Evolutionary conservation across 2,329 filamentous ascomycete species (phyloP), one percentile per base, ranked within the genome.

Genomic region (Venturia carpophila): DNA sequence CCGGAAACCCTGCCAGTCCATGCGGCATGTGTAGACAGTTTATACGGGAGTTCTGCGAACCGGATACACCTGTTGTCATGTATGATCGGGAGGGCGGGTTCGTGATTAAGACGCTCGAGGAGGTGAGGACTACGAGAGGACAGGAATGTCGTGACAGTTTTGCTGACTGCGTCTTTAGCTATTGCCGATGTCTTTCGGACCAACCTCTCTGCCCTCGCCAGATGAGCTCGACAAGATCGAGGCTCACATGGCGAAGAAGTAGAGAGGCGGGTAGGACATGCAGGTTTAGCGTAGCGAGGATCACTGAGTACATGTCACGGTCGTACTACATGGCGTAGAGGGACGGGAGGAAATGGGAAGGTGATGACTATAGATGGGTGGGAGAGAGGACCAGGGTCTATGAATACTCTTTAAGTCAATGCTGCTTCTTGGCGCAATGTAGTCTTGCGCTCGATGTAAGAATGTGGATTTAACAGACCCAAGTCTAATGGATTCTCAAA

Each of bases 1-100:
- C 37, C 9, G 70, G 71, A 19, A 72, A 72, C 37, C 74, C 72
- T 49, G 75, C 73, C 69, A 78, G 75, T 56, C 94, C 94, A 0
- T 99, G 94, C 74, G 94, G 94, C 65, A 97, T 96, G 92, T 97
- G 93, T 75, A 83, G 93, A 71, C 93, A 97, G 75, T 96, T 93
- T 66, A 71, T 82, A 62, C 67, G 79, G 39, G 80, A 82, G 71
- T 82, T 82, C 61, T 74, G 79, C 67, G 74, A 75, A 66, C 71
- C 58, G 21, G 27, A 34, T 13, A 52, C 49, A 45, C 65, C 66
- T 17, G 63, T 64, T 9, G 17, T 63, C n/a, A 67, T 64, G 63
- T 96, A 95, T 76, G 92, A 95, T 75, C 88, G 87, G 74, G 83
- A 92, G 68, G 88, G 87, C 1, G 84, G 87, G 67, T 92, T 83